A percentile compares a stretch with the other conserved stretches of the same genome.
Evolutionary conservation across 441 rosid species (phyloP).

Genomic region (Hura crepitans): DNA sequence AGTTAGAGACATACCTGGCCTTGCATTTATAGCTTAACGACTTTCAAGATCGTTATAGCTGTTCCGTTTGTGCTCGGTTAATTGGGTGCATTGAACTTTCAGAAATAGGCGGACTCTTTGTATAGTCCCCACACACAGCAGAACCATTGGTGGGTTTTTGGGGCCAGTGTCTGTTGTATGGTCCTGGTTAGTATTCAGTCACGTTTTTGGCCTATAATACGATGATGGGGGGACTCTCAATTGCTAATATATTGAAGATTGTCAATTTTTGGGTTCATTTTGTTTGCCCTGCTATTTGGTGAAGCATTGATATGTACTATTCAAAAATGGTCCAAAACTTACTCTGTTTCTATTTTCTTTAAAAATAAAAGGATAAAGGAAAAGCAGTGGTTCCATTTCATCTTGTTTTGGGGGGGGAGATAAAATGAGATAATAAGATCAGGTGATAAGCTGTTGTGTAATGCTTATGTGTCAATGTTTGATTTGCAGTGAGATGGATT

Average conservation of each 20-base stretch:
- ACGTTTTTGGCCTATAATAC: neutral
- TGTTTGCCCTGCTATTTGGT: no score
- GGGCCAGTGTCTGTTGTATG: neutral
- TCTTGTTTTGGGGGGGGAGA: neutral
- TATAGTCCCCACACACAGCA: neutral
- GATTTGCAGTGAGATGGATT: constrained; percentile 7
- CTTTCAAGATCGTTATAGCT: neutral
- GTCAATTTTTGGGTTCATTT: no score
- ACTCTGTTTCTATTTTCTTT: no score
- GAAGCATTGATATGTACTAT: no score
- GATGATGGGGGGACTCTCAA: neutral
- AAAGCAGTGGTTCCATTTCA: neutral
- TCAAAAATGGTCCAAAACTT: no score
- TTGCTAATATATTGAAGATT: neutral
- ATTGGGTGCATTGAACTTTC: neutral
- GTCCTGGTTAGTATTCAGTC: neutral
- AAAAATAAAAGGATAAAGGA: no score
- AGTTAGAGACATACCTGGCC: neutral
- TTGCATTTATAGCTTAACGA: neutral
- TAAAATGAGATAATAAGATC: neutral
- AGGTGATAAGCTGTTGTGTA: neutral
- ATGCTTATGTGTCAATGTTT: constrained; percentile 8
- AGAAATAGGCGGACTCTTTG: neutral
- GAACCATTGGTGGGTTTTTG: neutral
- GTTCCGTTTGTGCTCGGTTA: neutral